Percentiles rank a stretch among this genome's conserved stretches.
These are phyloP conservation scores for Lentithecium fluviatile DNA, from an alignment of 495 filamentous ascomycete species.

Conservation along the genomic window DNA sequence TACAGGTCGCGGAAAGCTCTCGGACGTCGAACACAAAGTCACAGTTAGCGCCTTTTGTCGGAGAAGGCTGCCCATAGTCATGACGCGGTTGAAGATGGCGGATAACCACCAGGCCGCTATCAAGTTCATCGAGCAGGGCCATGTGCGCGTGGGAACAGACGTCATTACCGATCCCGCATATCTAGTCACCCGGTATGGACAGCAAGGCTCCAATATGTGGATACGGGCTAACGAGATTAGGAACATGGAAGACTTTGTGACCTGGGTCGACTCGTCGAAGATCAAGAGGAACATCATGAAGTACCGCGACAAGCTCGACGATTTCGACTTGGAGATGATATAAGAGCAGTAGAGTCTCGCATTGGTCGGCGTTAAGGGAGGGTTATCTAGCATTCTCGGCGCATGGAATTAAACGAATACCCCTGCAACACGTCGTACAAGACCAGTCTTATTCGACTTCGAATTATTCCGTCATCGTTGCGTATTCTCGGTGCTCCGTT, in stretches of 20 bases:
- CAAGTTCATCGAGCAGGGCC: constrained; percentile 91
- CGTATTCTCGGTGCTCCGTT: too few species aligned
- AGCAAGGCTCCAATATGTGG: constrained; percentile 39
- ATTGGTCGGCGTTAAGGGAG: too few species aligned
- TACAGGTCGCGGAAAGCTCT: constrained; percentile 56
- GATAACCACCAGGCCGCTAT: constrained; percentile 78
- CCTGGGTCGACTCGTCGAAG: constrained; percentile 94
- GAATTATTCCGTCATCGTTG: too few species aligned
- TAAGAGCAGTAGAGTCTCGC: background rate
- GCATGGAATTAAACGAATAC: too few species aligned
- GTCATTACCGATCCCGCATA: constrained; percentile 83
- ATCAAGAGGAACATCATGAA: constrained; percentile 92
- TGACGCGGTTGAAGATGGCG: constrained; percentile 85
- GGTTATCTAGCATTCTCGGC: too few species aligned
- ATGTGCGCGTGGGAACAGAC: constrained; percentile 90
- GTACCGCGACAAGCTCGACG: constrained; percentile 92
- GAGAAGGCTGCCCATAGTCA: constrained; percentile 77
- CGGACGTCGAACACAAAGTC: constrained; percentile 78
- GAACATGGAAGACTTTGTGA: constrained; percentile 95
- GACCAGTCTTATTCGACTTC: too few species aligned
- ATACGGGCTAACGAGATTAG: constrained; percentile 38
- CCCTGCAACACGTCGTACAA: too few species aligned
- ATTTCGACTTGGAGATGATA: constrained; percentile 72
- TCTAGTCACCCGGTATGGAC: constrained; percentile 59
- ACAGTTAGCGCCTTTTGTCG: constrained; percentile 83